A percentile compares a stretch with the other conserved stretches of the same genome.
phyloP scores from a whole-genome alignment of 805 yeast genomes.

The Candida krabiensis region DNA sequence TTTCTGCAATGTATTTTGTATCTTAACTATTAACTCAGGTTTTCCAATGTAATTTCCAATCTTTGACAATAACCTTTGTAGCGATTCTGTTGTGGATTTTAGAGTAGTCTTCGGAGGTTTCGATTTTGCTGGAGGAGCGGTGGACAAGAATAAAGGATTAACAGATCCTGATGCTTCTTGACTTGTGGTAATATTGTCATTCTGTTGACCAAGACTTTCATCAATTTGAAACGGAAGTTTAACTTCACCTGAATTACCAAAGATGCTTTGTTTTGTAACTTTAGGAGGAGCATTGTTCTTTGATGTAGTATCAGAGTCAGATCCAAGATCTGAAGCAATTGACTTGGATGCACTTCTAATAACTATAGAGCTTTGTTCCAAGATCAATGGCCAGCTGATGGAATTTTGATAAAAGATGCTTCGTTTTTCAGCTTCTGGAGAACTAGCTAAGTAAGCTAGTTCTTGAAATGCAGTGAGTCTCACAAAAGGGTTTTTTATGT shows the following conservation, averaged over 20 bases:
- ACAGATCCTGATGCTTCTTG: conserved; percentile 2
- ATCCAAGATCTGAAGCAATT: conserved; percentile 24
- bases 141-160: not conserved
- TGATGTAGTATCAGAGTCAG: not conserved
- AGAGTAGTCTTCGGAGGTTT: not conserved
- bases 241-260: conserved; percentile 28
- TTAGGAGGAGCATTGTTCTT: conserved; percentile 4
- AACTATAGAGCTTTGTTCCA: conserved; percentile 59
- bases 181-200: not conserved
- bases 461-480: conserved; percentile 76
- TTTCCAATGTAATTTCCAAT: not conserved
- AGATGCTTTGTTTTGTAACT: conserved; percentile 13
- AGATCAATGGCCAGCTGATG: conserved; percentile 52
- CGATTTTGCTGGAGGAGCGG: not conserved
- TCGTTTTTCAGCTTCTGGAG: conserved; percentile 48
- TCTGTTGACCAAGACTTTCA: conserved; percentile 6
- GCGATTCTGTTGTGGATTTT: not conserved
- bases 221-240: conserved; percentile 18
- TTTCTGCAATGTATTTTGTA: not conserved
- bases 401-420: conserved; percentile 50
- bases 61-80: too few species aligned
- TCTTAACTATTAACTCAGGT: not conserved
- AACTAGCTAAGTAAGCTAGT: conserved; percentile 60
- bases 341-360: conserved; percentile 40
- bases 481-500: conserved; percentile 44